Conservation (phyloP, 2,329 filamentous ascomycete species). For the Pseudophaeomoniella oleicola region DNA sequence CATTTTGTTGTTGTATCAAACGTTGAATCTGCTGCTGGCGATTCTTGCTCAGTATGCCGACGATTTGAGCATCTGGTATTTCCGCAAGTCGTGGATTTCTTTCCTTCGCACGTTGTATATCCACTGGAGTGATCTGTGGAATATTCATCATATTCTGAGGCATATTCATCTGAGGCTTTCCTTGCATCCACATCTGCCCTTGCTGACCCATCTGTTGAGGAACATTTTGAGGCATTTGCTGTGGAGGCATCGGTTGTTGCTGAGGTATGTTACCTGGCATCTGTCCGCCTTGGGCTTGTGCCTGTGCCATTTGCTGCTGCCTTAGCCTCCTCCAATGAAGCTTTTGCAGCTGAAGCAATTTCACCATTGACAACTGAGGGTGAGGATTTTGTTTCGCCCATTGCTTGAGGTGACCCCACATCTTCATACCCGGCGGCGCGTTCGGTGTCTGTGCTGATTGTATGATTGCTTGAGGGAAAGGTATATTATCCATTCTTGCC, state of each 20-base stretch:
- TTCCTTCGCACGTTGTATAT: conserved; percentile 7
- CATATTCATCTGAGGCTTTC: conserved; percentile 2
- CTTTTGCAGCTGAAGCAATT: conserved; percentile 24
- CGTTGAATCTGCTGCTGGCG: conserved; percentile 3
- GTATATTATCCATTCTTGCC: background rate
- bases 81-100: conserved; percentile 7
- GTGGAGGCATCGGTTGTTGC: conserved; percentile 5
- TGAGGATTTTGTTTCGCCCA: background rate
- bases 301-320: conserved; percentile 59
- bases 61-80: conserved; percentile 8
- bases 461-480: background rate
- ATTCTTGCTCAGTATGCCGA: conserved; percentile 6
- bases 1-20: conserved; percentile 7
- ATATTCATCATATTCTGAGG: conserved; percentile 5
- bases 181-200: conserved; percentile 4
- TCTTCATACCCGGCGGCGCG: background rate
- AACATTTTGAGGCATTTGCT: background rate
- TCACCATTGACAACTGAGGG: conserved; percentile 48
- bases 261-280: conserved; percentile 4
- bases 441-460: background rate
- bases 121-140: conserved; percentile 5
- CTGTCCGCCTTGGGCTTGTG: conserved; percentile 13
- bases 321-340: conserved; percentile 1
- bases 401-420: background rate
- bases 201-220: background rate